Conservation (phyloP, 192 early-diverging fungal species). For the Coemansia sp. region DNA sequence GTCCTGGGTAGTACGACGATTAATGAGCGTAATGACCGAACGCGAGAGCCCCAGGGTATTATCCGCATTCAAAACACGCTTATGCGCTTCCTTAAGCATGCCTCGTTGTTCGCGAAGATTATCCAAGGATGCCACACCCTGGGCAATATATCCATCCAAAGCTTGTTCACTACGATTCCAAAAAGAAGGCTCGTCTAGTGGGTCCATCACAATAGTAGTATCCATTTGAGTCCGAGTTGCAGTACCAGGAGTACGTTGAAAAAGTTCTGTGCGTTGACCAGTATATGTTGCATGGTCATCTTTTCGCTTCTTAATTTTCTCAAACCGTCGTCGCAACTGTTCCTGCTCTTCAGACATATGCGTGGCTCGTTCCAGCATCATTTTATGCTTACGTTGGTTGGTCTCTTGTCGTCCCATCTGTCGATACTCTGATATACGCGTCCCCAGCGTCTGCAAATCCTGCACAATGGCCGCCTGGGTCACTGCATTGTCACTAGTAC, state of each 20-base stretch:
- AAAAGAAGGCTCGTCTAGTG: constrained; percentile 37
- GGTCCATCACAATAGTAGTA: constrained; percentile 38
- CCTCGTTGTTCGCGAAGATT: constrained; percentile 45
- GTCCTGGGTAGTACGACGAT: constrained; percentile 51
- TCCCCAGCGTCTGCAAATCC: constrained; percentile 41
- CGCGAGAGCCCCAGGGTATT: constrained; percentile 45
- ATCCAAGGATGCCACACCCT: constrained; percentile 45
- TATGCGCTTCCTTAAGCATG: constrained; percentile 32
- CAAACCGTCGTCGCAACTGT: constrained; percentile 41
- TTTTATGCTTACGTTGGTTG: constrained; percentile 46
- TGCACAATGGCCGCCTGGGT: constrained; percentile 34
- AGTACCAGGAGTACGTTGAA: constrained; percentile 17
- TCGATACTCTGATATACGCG: constrained; percentile 49
- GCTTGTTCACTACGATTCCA: constrained; percentile 37
- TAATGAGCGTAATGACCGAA: constrained; percentile 46
- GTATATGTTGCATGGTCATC: constrained; percentile 9
- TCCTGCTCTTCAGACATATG: constrained; percentile 44
- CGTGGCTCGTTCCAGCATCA: constrained; percentile 42
- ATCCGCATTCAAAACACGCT: constrained; percentile 39
- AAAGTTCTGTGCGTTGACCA: constrained; percentile 29
- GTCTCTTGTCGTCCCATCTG: constrained; percentile 42
- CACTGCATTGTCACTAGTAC: constrained; percentile 10
- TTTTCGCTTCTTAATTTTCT: constrained; percentile 38
- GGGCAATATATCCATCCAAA: constrained; percentile 44
- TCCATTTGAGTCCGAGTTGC: constrained; percentile 19